Evolutionary conservation across 352 stramenopile genomes (phyloP).

Genomic region (Phytophthora rubi): DNA sequence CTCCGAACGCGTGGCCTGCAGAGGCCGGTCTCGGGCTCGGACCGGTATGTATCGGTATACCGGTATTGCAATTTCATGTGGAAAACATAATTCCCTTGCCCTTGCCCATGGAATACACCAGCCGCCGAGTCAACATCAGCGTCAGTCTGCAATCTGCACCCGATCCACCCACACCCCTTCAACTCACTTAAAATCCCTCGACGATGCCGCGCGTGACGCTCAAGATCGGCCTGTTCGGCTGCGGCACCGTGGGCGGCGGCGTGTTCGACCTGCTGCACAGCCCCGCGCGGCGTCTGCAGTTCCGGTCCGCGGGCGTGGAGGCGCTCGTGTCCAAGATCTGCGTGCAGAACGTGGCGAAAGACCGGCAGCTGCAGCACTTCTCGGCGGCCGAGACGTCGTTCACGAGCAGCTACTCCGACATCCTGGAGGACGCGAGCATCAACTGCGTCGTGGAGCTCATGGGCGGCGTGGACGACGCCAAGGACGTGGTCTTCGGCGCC

Average conservation of each 20-base stretch:
- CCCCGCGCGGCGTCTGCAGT: conserved; percentile 54
- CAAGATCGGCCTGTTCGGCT: conserved; percentile 90
- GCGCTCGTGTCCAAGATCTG: conserved; percentile 89
- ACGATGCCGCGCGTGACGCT: conserved; percentile 46
- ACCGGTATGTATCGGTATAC: too few relatives aligned
- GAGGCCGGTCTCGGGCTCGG: too few relatives aligned
- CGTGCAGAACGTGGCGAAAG: conserved; percentile 81
- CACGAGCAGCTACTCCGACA: conserved; percentile 79
- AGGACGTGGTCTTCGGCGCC: conserved; percentile 93
- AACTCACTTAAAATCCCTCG: background rate
- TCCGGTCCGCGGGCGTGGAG: conserved; percentile 70
- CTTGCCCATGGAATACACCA: background rate
- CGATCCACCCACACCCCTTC: background rate
- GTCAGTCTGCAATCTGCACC: conserved; percentile 22
- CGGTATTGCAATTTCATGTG: too few relatives aligned
- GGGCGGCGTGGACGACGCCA: conserved; percentile 94
- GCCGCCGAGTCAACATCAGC: background rate
- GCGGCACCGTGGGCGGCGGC: conserved; percentile 87
- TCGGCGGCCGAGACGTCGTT: conserved; percentile 53
- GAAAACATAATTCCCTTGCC: too few relatives aligned
- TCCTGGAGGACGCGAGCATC: conserved; percentile 93
- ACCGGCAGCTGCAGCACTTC: conserved; percentile 71
- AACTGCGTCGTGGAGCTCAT: conserved; percentile 98
- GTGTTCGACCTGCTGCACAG: conserved; percentile 89
- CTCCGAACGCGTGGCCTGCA: too few relatives aligned